Base-by-base conservation (phyloP, 208 protist species). In the Herpetomonas samuelpessoai region DNA sequence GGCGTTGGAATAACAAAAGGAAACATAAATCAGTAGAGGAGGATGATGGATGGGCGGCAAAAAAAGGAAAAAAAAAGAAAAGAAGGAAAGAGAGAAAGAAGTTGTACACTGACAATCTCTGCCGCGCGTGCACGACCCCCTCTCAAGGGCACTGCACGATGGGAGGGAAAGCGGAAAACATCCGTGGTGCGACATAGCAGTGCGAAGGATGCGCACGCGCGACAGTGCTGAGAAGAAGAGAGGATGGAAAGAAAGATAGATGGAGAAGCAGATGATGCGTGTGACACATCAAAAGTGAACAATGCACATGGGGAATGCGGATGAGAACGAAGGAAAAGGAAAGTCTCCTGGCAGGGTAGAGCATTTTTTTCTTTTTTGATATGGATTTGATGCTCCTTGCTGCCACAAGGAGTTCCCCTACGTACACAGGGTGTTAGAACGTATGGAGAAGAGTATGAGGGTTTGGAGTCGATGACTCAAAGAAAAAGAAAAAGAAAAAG, bases 381-480 rank as follows among this genome's bases (percentile, higher is more conserved):
- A n/a, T n/a, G n/a, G n/a, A n/a, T n/a, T n/a, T n/a, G n/a, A n/a
- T n/a, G n/a, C n/a, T n/a, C n/a, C n/a, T n/a, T n/a, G n/a, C n/a
- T n/a, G n/a, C n/a, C n/a, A 31, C 18, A 35, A 6, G 6, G 38
- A 65, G 18, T 56, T 56, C 35, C 27, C 35, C 10, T 28, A n/a
- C 24, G 9, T 26, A 9, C 7, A 54, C 7, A n/a, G 57, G 44
- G 35, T 62, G 19, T 25, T 19, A 41, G 53, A 60, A 55, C 28
- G 51, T n/a, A 24, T 48, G 31, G 35, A 65, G 44, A 57, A 57
- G 26, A 21, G 57, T 19, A 39, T 49, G 6, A 9, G 54, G 28
- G 29, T 51, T 50, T 54, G 61, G 38, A 64, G 1, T 22, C 52
- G 19, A 26, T 55, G 22, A 47, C 19, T 48, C 31, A 55, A 63